Base-by-base conservation (phyloP, 2,329 filamentous ascomycete genomes). In the Aspergillus novofumigatus region DNA sequence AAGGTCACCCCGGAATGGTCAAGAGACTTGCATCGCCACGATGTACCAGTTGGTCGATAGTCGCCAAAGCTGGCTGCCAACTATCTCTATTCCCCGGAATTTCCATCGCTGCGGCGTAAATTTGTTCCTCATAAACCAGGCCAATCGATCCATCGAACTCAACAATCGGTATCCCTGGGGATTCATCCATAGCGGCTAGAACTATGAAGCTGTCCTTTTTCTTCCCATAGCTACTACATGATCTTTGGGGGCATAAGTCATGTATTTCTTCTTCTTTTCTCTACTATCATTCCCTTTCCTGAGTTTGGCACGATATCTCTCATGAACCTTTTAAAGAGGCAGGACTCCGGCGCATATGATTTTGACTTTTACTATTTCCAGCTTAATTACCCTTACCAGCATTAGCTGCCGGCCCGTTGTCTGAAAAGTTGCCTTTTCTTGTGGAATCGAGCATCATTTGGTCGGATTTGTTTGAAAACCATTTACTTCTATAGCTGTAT, bases 1-100 rank as follows among this genome's bases (percentile, higher is more conserved):
- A 88, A 90, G 75, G 87, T 87, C 62, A 81, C 96, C 0, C 92
- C 93, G 8, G 84, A 86, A 28, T 92, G 88, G 87, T 86, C 86
- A 3, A 86, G 86, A 69, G 84, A 87, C 59, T 79, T 93, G 49
- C 91, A 92, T 69, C 72, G 72, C 54, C 71, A 76, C 58, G 74
- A 77, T 52, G 59, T 75, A 35, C 73, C 75, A 21, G 60, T 77
- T 51, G 69, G 71, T 51, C 69, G 75, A 59, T 72, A 56, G 49
- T 51, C 20, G 21, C 38, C 35, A 14, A 7, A 23, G 20, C n/a
- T 47, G 9, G 44, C 23, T 6, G 44, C 42, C 8, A 45, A 4
- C n/a, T 21, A 44, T 20, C 9, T 21, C 21, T 11, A 44, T 4
- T 21, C n/a, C 42, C 10, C 42, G 10, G 8, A 20, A 10, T 45